phyloP scores from a whole-genome alignment of 2,329 filamentous ascomycete genomes.

The Boeremia exigua region DNA sequence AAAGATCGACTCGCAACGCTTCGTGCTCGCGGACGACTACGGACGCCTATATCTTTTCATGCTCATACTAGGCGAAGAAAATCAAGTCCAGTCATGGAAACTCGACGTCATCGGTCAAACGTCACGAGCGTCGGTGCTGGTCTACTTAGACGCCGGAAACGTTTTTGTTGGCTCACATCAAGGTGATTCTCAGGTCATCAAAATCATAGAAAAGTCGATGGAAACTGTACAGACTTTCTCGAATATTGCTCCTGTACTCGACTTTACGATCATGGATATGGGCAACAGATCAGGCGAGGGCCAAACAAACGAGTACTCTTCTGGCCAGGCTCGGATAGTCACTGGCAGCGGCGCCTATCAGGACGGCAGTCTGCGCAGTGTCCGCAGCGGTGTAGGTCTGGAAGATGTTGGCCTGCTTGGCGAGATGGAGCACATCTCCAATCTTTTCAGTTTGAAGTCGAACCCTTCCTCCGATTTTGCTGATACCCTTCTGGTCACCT shows the following conservation, averaged over 20 bases:
- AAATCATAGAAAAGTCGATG: slow-evolving; percentile 66
- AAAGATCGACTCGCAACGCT: slow-evolving; percentile 78
- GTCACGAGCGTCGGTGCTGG: slow-evolving; percentile 76
- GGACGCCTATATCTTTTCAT: slow-evolving; percentile 85
- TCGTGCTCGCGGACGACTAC: slow-evolving; percentile 91
- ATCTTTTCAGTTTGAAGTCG: slow-evolving; percentile 71
- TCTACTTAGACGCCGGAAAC: slow-evolving; percentile 75
- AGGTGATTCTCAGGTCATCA: slow-evolving; percentile 86
- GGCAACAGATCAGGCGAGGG: slow-evolving; percentile 80
- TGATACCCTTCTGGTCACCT: slow-evolving; percentile 80
- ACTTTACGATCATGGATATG: slow-evolving; percentile 96
- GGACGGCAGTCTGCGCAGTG: slow-evolving; percentile 86
- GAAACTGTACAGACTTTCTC: slow-evolving; percentile 75
- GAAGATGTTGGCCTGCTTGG: slow-evolving; percentile 85
- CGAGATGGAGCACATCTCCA: slow-evolving; percentile 75
- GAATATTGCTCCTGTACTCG: slow-evolving; percentile 90
- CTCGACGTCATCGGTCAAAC: slow-evolving; percentile 71
- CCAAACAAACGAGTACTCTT: slow-evolving; percentile 88
- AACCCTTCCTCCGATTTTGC: slow-evolving; percentile 57
- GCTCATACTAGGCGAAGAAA: slow-evolving; percentile 68
- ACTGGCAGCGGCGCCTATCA: slow-evolving; percentile 90
- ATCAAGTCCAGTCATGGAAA: slow-evolving; percentile 74
- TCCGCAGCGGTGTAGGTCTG: slow-evolving; percentile 90
- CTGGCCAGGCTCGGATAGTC: slow-evolving; percentile 90
- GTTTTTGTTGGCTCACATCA: slow-evolving; percentile 92